phyloP scores from a whole-genome alignment of 345 rosid genomes.

The Litchi chinensis region DNA sequence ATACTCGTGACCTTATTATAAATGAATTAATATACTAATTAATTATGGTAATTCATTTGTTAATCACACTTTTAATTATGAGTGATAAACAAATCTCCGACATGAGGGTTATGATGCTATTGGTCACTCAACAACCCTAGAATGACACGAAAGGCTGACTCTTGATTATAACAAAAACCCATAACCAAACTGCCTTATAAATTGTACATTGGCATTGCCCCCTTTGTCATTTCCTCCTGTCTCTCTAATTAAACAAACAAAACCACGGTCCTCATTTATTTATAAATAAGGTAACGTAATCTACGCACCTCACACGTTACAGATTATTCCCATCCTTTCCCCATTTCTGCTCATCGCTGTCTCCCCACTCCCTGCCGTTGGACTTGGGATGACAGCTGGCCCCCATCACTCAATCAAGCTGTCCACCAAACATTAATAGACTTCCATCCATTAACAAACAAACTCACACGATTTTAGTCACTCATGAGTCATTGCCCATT shows the following conservation, averaged over 20 bases:
- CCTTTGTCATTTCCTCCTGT: background rate
- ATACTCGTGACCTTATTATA: too few relatives aligned
- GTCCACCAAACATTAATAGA: background rate
- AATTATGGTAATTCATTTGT: too few relatives aligned
- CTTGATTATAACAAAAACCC: background rate
- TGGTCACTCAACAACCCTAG: background rate
- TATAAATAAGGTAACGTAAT: background rate
- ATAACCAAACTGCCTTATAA: background rate
- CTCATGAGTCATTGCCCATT: background rate
- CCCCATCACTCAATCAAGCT: background rate
- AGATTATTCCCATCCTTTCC: background rate
- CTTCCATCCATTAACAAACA: background rate
- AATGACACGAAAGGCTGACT: background rate
- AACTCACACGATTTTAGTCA: background rate
- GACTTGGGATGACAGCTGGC: background rate
- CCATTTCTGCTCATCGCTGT: background rate
- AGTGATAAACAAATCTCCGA: too few relatives aligned
- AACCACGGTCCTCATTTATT: background rate
- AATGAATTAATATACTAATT: too few relatives aligned
- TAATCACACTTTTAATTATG: too few relatives aligned
- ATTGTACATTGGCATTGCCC: background rate
- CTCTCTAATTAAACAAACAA: background rate
- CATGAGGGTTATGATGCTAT: too few relatives aligned
- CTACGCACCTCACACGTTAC: background rate
- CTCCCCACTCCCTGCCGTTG: background rate